Base-by-base conservation (phyloP, 2,329 filamentous ascomycete genomes). In the Xylariales sp. region DNA sequence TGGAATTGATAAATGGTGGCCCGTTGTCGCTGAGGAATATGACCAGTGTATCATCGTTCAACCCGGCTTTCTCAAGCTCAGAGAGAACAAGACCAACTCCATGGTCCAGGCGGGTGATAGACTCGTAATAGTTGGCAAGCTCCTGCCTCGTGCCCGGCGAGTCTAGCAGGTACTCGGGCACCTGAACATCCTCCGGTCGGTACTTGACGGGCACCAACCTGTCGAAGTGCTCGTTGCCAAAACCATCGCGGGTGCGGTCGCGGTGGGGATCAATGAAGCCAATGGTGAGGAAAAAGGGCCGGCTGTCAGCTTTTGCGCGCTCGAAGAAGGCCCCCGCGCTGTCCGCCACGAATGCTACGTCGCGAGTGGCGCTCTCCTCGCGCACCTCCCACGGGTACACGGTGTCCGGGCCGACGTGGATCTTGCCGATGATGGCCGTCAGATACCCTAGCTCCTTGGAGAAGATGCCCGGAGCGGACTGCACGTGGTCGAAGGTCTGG, bases 1-100 rank as follows among this genome's bases (percentile, higher is more conserved):
- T 72, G 8, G 69, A 71, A 49, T 74, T 73, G 42, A 74, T 47
- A 42, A 74, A 72, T 0, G 68, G 68, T 1, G 67, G 57, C 1
- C 69, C 69, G 27, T 73, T 73, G 39, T 74, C 69, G 41, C 65
- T 70, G 4, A 67, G 45, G 39, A 74, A 70, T 8, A 25, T 25
- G n/a, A 25, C 23, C 8, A 25, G 23, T 8, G 23, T 25, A n/a
- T 25, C 23, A n/a, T 25, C 23, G n/a, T n/a, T 25, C n/a, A 25
- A n/a, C 8, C 23, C 23, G 23, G 23, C 23, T n/a, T n/a, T 35
- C 14, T 59, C 39, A 0, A 72, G 50, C 10, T 51, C 55, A 3
- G 59, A 43, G 5, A 70, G 40, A 5, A 70, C 44, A 15, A 66
- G 41, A 0, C 65, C 67, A 0, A 72, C 54, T 14, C 67, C 67